Evolutionary conservation across 257 asterid species (phyloP).

Genomic region (Datura wrightii): DNA sequence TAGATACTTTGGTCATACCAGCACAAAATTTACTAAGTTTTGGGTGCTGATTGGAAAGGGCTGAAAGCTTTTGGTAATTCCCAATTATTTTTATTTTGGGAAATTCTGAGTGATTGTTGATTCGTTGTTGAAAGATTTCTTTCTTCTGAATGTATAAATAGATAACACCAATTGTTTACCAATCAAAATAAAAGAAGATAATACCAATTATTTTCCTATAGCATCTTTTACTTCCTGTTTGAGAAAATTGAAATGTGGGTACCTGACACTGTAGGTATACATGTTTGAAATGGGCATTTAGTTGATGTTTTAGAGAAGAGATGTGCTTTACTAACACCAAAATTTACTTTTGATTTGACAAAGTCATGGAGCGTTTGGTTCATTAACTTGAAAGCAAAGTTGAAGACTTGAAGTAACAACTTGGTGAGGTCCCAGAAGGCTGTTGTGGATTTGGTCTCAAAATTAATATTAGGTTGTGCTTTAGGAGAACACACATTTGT

Average conservation of each 20-base stretch:
- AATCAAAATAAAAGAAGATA: background rate
- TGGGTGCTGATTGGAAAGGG: background rate
- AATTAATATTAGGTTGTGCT: background rate
- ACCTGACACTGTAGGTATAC: background rate
- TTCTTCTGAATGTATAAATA: background rate
- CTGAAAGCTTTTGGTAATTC: background rate
- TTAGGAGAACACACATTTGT: background rate
- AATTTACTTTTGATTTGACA: background rate
- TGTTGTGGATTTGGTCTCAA: background rate
- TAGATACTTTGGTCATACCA: constrained; percentile 8
- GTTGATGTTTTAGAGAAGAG: background rate
- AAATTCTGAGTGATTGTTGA: background rate
- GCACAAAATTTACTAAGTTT: background rate
- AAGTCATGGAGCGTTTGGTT: background rate
- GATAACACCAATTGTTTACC: background rate
- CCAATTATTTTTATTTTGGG: background rate
- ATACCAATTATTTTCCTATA: background rate
- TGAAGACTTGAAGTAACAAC: background rate
- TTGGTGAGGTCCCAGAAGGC: background rate
- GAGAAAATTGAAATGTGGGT: background rate
- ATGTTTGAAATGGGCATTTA: background rate
- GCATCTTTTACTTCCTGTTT: background rate
- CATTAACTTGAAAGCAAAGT: background rate
- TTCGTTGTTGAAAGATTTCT: constrained; percentile 3
- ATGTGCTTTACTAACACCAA: background rate